Evolutionary conservation across 1,284 basidiomycete species (phyloP), one percentile per base, ranked within the genome.

Genomic region (Microbotryum silenes-acaulis): DNA sequence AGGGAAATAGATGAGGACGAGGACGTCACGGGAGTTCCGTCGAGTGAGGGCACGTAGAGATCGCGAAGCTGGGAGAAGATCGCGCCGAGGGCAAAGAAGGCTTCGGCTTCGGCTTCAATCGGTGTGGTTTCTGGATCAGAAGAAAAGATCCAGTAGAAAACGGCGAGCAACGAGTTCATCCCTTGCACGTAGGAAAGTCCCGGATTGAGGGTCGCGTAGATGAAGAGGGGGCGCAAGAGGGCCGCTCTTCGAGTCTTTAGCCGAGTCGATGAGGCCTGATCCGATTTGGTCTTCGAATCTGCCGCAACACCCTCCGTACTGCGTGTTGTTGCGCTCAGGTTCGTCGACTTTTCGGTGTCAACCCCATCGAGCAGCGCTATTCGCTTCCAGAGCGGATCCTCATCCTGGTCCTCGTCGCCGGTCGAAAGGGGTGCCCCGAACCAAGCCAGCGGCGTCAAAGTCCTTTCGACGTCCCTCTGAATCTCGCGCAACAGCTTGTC

Each of bases 121-220:
- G 23, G 23, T n/a, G 23, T n/a, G 16, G 21, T 9, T 48, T 14
- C 14, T 47, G 23, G 14, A 2, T 16, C 48, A 10, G 31, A 8
- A 5, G 53, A 25, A 16, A 61, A 61, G 29, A 61, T 46, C 47
- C 54, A 49, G 20, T 16, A 52, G 10, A 61, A 52, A 14, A 61
- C 54, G 20, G 49, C 59, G 44, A 56, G 56, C 51, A 65, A 44
- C 33, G 33, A 25, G 57, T 51, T 51, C 67, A 65, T 67, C 18
- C 69, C 69, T 51, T 70, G 69, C 1, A 70, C 67, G 57, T 65
- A 70, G 3, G 57, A 55, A 3, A 70, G 23, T 23, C 63, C 65
- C 0, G 69, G 69, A 48, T 68, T 70, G 46, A 70, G 63, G 23
- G 45, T 60, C 5, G 67, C 67, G 48, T 63, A 63, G 45, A 67